Conservation (phyloP, 352 stramenopile species). For the Blastocystis sp. region DNA sequence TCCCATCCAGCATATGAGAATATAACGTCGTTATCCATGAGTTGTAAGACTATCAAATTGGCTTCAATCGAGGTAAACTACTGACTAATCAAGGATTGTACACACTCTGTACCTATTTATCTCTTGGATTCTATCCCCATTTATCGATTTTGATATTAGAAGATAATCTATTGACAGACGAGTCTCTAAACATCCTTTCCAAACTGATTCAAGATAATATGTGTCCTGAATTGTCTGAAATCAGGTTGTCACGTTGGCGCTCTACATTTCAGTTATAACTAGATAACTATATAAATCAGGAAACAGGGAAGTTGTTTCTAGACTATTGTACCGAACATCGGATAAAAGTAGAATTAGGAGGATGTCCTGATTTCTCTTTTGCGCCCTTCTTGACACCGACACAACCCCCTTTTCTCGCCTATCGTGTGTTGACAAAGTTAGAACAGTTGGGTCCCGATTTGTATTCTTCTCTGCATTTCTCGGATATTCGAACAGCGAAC, state of each 20-base stretch:
- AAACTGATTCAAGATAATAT: background rate
- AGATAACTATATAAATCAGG: constrained; percentile 51
- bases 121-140: constrained; percentile 28
- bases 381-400: background rate
- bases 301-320: background rate
- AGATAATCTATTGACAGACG: constrained; percentile 44
- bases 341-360: background rate
- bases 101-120: constrained; percentile 31
- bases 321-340: constrained; percentile 33
- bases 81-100: constrained; percentile 9
- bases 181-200: constrained; percentile 2
- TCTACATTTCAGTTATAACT: background rate
- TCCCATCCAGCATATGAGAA: background rate
- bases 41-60: background rate
- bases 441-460: background rate
- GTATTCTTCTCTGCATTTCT: background rate
- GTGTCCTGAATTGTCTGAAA: constrained; percentile 14
- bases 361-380: constrained; percentile 9
- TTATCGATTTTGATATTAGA: background rate
- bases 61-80: constrained; percentile 9
- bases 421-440: background rate
- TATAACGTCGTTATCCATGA: constrained; percentile 23
- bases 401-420: background rate
- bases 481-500: background rate
- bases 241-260: background rate